Evolutionary conservation across 2,329 filamentous ascomycete genomes (phyloP).

Genomic region (Penicillium sp.): DNA sequence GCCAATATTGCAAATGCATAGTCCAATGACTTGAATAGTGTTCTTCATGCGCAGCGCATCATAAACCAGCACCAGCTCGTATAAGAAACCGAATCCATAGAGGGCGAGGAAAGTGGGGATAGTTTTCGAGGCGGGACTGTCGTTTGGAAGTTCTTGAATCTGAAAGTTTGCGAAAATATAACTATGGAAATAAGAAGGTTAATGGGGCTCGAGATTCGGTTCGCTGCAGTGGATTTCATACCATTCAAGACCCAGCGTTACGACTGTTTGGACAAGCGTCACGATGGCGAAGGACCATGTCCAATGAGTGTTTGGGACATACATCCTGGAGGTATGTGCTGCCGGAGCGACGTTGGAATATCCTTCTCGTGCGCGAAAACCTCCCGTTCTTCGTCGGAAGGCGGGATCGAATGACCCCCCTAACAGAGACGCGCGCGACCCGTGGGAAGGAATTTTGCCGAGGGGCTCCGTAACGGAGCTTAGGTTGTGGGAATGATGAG

Average conservation of each 20-base stretch:
- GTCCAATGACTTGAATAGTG: constrained; percentile 95
- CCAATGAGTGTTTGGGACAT: constrained; percentile 79
- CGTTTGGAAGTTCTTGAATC: constrained; percentile 43
- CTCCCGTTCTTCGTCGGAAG: constrained; percentile 47
- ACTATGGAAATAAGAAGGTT: constrained; percentile 45
- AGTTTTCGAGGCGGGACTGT: constrained; percentile 51
- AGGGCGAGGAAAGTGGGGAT: constrained; percentile 94
- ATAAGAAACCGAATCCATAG: constrained; percentile 96
- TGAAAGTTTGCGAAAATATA: constrained; percentile 92
- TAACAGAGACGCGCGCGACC: constrained; percentile 57
- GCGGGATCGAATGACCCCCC: constrained; percentile 54
- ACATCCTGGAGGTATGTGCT: constrained; percentile 53
- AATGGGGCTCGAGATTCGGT: background rate
- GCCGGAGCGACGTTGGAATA: constrained; percentile 41
- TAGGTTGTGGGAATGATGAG: constrained; percentile 25
- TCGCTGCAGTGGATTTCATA: constrained; percentile 49
- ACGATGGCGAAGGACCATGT: constrained; percentile 78
- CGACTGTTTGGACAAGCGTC: constrained; percentile 69
- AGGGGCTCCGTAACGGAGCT: constrained; percentile 43
- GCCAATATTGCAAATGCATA: constrained; percentile 88
- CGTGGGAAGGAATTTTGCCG: constrained; percentile 55
- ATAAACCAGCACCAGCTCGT: constrained; percentile 84
- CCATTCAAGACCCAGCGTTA: constrained; percentile 82
- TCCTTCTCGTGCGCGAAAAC: constrained; percentile 52
- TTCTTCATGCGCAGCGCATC: constrained; percentile 93